A percentile compares a stretch with the other conserved stretches of the same genome.
Conservation (phyloP, 768 basidiomycete species). For the Rhodotorula sphaerocarpa region DNA sequence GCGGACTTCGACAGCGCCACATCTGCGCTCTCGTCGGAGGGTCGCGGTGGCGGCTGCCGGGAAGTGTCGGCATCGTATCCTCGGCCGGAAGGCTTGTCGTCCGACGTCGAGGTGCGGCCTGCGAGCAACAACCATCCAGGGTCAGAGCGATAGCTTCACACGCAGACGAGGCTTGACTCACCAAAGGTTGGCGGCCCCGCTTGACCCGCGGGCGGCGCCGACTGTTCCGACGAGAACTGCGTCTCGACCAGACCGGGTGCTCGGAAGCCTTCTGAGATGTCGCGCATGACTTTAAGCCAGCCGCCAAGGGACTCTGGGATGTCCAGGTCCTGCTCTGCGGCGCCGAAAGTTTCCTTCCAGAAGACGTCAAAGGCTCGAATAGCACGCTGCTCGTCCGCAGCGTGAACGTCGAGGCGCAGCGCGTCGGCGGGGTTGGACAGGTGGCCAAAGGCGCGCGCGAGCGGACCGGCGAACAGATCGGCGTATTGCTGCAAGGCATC, state of each 20-base stretch:
- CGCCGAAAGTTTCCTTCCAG: slow-evolving; percentile 16
- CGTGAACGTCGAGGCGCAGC: not conserved
- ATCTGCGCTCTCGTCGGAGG: not conserved
- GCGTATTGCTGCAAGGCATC: not conserved
- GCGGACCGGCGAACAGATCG: slow-evolving; percentile 1
- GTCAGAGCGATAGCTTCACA: not conserved
- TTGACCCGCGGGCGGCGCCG: not conserved
- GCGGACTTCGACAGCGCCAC: not conserved
- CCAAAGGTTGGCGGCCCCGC: not conserved
- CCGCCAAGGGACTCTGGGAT: slow-evolving; percentile 3
- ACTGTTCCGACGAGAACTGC: not conserved
- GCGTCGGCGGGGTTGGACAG: not conserved
- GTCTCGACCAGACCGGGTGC: not conserved
- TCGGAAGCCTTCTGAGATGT: not conserved
- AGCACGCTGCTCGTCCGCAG: slow-evolving; percentile 1
- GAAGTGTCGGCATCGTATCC: slow-evolving; percentile 25
- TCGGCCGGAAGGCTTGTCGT: slow-evolving; percentile 6
- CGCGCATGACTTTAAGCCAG: slow-evolving; percentile 1
- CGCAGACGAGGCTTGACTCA: not conserved
- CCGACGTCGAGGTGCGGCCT: not conserved
- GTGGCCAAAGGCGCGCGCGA: slow-evolving; percentile 16
- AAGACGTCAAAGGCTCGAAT: slow-evolving; percentile 13
- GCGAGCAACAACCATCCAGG: not conserved
- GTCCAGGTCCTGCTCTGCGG: not conserved
- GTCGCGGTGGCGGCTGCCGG: not conserved